phyloP scores from a whole-genome alignment of 129 eudicot species.

The Flaveria robusta region DNA sequence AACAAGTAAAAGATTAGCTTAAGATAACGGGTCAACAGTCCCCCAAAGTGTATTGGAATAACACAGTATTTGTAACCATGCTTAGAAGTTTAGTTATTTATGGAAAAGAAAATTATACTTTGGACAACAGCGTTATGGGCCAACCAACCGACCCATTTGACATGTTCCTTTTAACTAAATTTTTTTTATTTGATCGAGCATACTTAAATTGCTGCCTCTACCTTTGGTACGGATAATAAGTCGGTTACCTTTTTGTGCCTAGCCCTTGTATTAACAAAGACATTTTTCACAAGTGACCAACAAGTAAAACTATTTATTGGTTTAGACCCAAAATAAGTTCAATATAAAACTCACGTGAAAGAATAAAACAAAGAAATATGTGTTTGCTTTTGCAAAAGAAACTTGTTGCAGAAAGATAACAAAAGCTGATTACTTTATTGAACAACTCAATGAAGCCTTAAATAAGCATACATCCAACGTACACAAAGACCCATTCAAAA shows the following conservation, averaged over 20 bases:
- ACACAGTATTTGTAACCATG: neutral
- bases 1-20: neutral
- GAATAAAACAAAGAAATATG: too few species aligned
- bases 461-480: too few species aligned
- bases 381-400: too few species aligned
- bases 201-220: neutral
- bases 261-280: neutral
- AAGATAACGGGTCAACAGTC: neutral
- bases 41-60: neutral
- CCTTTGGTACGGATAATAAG: neutral
- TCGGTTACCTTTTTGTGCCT: neutral
- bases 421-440: too few species aligned
- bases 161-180: neutral
- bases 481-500: too few species aligned
- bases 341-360: too few species aligned
- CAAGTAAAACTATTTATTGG: constrained; percentile 2
- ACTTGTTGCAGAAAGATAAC: too few species aligned
- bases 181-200: neutral
- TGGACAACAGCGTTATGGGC: neutral
- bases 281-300: neutral
- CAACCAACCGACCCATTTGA: neutral
- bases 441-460: too few species aligned
- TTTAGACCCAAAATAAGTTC: too few species aligned
- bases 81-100: neutral
- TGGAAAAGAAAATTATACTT: neutral